Base-by-base conservation (phyloP, 2,329 filamentous ascomycete species). In the Nothophoma quercina region DNA sequence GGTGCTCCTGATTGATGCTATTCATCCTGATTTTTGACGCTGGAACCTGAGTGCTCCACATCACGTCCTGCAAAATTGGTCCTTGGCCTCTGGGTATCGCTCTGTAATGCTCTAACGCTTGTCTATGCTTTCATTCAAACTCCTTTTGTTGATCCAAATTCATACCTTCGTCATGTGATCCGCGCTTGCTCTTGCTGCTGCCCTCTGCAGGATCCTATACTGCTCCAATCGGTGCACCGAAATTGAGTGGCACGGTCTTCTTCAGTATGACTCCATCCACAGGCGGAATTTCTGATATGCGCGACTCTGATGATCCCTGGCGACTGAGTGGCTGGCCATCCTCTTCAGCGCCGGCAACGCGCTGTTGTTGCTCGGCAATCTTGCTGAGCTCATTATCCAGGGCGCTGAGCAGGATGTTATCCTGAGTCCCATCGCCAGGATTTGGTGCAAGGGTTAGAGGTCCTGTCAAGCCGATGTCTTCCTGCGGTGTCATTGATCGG, bases 221-320 rank as follows among this genome's bases (percentile, higher is more conserved):
- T 47, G 68, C 64, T 6, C 72, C 72, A 15, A 75, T 47, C 1
- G 72, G 72, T 2, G 64, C 66, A 2, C 72, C 72, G 30, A 74
- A 65, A 43, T 75, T 74, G 55, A 70, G 60, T 12, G 59, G 66
- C 1, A 68, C 66, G 3, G 25, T 48, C 34, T 68, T 71, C 57
- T 75, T 75, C 13, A 75, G 55, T 8, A 60, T 58, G 13, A 75
- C 67, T 1, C 72, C 73, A 28, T 74, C 71, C 2, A 74, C 60
- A 5, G 57, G 51, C 23, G 59, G 62, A n/a, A 55, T 51, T 13
- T 62, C 58, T 0, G 67, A 62, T 9, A 53, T 54, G 15, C 58
- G 53, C 13, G 60, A 56, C 9, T 67, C 64, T 1, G 55, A 41
- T 7, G 71, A 68, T 16, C 39, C 56, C 25, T 63, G 65, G 15